Percentiles rank a stretch among this genome's conserved stretches.
These are phyloP conservation scores for Murraya paniculata DNA, from an alignment of 345 rosid genomes.

Conservation along the genomic window DNA sequence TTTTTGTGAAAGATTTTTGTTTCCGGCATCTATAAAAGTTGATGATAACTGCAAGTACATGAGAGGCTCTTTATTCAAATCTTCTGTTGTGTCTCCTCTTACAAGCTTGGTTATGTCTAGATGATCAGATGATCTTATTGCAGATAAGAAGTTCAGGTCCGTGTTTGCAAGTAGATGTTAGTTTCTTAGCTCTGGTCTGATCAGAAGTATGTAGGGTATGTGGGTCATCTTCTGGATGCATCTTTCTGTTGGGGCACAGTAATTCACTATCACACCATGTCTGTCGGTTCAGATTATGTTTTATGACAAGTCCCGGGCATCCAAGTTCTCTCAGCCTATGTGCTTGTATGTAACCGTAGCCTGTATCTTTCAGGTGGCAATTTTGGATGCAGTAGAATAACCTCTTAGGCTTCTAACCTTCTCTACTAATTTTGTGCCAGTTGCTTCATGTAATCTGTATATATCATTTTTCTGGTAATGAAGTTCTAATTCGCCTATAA, in stretches of 20 bases:
- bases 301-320: slow-evolving; percentile 22
- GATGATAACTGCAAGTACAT: slow-evolving; percentile 68
- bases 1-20: slow-evolving; percentile 22
- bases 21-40: slow-evolving; percentile 35
- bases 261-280: background rate
- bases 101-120: slow-evolving; percentile 70
- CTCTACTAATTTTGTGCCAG: slow-evolving; percentile 1
- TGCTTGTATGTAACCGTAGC: slow-evolving; percentile 29
- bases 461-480: slow-evolving; percentile 6
- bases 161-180: background rate
- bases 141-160: background rate
- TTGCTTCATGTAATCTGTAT: slow-evolving; percentile 24
- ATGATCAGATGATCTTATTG: slow-evolving; percentile 28
- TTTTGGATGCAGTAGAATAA: slow-evolving; percentile 46
- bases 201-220: slow-evolving; percentile 17
- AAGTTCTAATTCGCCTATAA: too few relatives aligned
- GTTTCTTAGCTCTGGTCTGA: background rate
- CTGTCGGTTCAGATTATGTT: background rate
- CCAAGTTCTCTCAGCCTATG: slow-evolving; percentile 20
- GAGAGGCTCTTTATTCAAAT: slow-evolving; percentile 45
- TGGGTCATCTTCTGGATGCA: slow-evolving; percentile 25
- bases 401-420: slow-evolving; percentile 27
- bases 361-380: slow-evolving; percentile 27
- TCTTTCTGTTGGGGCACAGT: slow-evolving; percentile 23
- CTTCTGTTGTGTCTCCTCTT: slow-evolving; percentile 47